A percentile compares a stretch with the other conserved stretches of the same genome.
phyloP scores from a whole-genome alignment of 2,329 filamentous ascomycete species.

The Bisporella sp. region DNA sequence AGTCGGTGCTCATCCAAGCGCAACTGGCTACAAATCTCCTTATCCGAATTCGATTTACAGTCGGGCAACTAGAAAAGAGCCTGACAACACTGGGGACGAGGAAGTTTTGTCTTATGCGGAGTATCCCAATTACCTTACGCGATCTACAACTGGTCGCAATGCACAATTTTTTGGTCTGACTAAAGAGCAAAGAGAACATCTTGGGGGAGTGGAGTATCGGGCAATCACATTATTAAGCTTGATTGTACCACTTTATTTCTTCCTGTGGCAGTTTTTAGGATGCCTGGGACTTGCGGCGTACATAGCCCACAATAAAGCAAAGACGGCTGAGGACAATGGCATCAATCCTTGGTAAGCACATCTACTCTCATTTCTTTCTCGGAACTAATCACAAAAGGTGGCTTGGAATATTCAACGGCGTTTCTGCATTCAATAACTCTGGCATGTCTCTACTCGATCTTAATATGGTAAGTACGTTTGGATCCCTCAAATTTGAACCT shows the following conservation, averaged over 20 bases:
- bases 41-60: not conserved
- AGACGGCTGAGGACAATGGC: constrained; percentile 44
- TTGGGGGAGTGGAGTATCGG: constrained; percentile 59
- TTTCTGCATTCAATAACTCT: constrained; percentile 64
- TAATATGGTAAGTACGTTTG: constrained; percentile 43
- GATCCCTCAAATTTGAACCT: too few relatives aligned
- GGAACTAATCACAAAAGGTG: constrained; percentile 29
- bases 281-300: constrained; percentile 55
- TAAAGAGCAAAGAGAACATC: constrained; percentile 44
- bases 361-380: too few relatives aligned
- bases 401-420: constrained; percentile 60
- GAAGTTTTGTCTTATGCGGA: not conserved
- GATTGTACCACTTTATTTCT: constrained; percentile 54
- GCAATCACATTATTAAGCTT: constrained; percentile 52
- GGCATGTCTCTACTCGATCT: constrained; percentile 61
- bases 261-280: constrained; percentile 52
- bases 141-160: constrained; percentile 38
- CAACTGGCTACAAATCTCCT: constrained; percentile 6
- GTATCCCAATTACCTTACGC: constrained; percentile 21
- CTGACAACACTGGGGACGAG: not conserved
- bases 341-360: constrained; percentile 47
- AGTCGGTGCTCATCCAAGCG: constrained; percentile 10
- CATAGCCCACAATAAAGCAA: constrained; percentile 45
- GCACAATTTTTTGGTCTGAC: constrained; percentile 48
- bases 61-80: not conserved